phyloP scores from a whole-genome alignment of 768 basidiomycete species.

The Serendipita sp. region DNA sequence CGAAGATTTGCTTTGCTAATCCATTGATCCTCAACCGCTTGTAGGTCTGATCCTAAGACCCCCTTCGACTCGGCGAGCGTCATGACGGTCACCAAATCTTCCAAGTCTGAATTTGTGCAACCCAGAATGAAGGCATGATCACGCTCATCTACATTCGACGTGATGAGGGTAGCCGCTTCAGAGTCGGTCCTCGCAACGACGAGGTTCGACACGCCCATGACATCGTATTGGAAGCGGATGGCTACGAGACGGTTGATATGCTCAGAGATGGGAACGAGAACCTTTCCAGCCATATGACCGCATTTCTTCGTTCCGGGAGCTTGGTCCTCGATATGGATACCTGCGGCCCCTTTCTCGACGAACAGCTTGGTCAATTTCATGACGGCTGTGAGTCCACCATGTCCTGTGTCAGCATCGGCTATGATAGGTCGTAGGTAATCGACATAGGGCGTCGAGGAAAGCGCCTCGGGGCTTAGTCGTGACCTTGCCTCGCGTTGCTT shows the following conservation, averaged over 20 bases:
- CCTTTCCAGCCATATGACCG: slow-evolving; percentile 89
- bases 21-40: slow-evolving; percentile 85
- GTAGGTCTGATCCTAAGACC: slow-evolving; percentile 62
- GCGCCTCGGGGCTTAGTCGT: slow-evolving; percentile 50
- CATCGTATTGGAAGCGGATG: slow-evolving; percentile 92
- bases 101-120: slow-evolving; percentile 56
- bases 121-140: slow-evolving; percentile 97
- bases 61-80: slow-evolving; percentile 68
- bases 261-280: slow-evolving; percentile 91
- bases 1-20: slow-evolving; percentile 55
- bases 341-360: slow-evolving; percentile 95
- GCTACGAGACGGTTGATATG: slow-evolving; percentile 97
- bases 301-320: slow-evolving; percentile 96
- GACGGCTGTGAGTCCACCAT: slow-evolving; percentile 92
- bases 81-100: slow-evolving; percentile 67
- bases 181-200: slow-evolving; percentile 91
- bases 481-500: slow-evolving; percentile 81
- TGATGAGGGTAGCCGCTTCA: slow-evolving; percentile 93
- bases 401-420: slow-evolving; percentile 96
- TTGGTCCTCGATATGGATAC: slow-evolving; percentile 96
- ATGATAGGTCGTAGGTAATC: slow-evolving; percentile 92
- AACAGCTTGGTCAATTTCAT: slow-evolving; percentile 99
- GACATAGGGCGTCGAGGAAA: slow-evolving; percentile 49
- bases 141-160: slow-evolving; percentile 91
- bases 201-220: slow-evolving; percentile 95